A percentile compares a stretch with the other conserved stretches of the same genome.
These are phyloP conservation scores for Aspergillus persii DNA, from an alignment of 2,329 filamentous ascomycete genomes.

Conservation along the genomic window DNA sequence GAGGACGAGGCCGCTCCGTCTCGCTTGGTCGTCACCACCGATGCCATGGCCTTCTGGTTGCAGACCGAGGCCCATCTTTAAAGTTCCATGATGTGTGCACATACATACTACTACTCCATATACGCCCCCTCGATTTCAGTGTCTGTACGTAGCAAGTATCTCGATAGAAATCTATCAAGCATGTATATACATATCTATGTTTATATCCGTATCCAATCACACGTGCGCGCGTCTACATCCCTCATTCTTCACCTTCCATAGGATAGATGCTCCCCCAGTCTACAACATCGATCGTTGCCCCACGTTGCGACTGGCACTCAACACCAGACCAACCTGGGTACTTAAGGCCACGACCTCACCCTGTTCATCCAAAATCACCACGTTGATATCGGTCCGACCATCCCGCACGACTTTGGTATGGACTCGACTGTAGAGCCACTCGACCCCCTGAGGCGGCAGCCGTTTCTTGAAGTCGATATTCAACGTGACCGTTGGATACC, in stretches of 20 bases:
- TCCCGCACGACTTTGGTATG: constrained; percentile 66
- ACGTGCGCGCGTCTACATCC: too few species aligned
- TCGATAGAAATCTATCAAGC: too few species aligned
- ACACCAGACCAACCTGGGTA: constrained; percentile 64
- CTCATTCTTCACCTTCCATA: too few species aligned
- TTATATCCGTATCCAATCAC: too few species aligned
- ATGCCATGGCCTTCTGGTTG: constrained; percentile 44
- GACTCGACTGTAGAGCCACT: constrained; percentile 69
- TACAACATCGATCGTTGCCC: constrained; percentile 39
- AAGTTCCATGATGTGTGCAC: too few species aligned
- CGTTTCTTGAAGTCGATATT: constrained; percentile 75
- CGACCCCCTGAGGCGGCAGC: constrained; percentile 64
- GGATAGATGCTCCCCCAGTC: not conserved
- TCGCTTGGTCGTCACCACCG: constrained; percentile 35
- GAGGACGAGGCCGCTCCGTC: constrained; percentile 32
- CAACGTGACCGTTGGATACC: constrained; percentile 74
- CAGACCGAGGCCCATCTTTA: constrained; percentile 20
- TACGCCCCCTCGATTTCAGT: too few species aligned
- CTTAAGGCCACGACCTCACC: constrained; percentile 67
- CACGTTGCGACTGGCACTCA: constrained; percentile 64
- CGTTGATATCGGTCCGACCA: constrained; percentile 72
- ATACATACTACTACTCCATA: too few species aligned
- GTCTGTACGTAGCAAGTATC: too few species aligned
- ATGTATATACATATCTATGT: too few species aligned
- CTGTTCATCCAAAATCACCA: constrained; percentile 62